phyloP scores from a whole-genome alignment of 2,329 filamentous ascomycete species.

The Fusarium multiceps region DNA sequence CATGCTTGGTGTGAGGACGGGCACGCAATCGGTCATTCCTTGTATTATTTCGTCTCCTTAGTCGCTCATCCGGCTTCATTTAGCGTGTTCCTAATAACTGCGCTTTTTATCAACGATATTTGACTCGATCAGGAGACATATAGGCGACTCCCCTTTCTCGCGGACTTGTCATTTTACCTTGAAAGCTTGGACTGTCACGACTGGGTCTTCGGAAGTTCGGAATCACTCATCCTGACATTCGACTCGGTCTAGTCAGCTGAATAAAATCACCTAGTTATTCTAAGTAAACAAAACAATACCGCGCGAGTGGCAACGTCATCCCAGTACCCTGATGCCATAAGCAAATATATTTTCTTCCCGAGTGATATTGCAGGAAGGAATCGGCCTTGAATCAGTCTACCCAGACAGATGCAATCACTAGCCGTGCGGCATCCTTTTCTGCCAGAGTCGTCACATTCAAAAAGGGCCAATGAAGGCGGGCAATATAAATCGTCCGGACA shows the following conservation, averaged over 20 bases:
- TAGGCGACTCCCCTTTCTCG: slow-evolving; percentile 27
- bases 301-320: background rate
- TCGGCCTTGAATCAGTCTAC: background rate
- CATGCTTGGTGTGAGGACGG: slow-evolving; percentile 21
- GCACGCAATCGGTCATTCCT: slow-evolving; percentile 37
- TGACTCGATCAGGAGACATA: slow-evolving; percentile 31
- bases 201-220: slow-evolving; percentile 1
- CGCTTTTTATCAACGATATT: slow-evolving; percentile 16
- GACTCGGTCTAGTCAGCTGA: background rate
- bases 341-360: background rate
- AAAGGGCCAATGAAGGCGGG: background rate
- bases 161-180: background rate
- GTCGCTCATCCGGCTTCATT: slow-evolving; percentile 32
- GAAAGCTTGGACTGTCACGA: background rate
- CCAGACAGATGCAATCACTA: background rate
- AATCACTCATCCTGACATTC: background rate
- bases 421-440: background rate
- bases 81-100: slow-evolving; percentile 20
- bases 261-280: background rate
- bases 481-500: background rate
- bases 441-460: background rate
- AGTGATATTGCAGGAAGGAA: background rate
- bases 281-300: slow-evolving; percentile 2
- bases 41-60: slow-evolving; percentile 33
- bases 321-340: background rate